Base-by-base conservation (phyloP, 768 basidiomycete species). In the Panaeolus papilionaceus region DNA sequence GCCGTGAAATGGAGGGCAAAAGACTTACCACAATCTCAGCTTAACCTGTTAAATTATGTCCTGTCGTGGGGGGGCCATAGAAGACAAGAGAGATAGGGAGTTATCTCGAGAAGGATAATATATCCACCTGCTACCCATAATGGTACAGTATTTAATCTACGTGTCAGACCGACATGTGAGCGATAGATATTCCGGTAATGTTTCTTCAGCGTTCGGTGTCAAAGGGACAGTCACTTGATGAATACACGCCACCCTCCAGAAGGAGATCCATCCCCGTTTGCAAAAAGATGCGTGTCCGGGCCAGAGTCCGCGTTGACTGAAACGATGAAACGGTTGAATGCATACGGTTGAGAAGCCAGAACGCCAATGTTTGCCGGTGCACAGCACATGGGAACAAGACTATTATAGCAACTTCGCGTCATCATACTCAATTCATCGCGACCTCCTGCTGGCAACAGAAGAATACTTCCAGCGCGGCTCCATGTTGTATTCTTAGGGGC, bases 91-190 rank as follows among this genome's bases (percentile, higher is more conserved):
- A 49, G 38, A 49, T 38, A 42, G 64, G 16, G 37, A 40, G 23
- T 58, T n/a, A 63, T 58, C 54, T 58, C 16, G 54, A 58, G 54
- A 58, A 58, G 54, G 28, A 16, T 67, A 65, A 65, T 54, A 39
- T 51, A 64, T 47, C 68, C 65, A 28, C 62, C 38, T 45, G 26
- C 42, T 23, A 40, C 39, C 38, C 61, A 70, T 68, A 4, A 26
- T 23, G 12, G n/a, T 33, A 49, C 20, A 63, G 71, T 58, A 68
- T 75, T 73, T 75, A 76, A 68, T 61, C 72, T 78, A 77, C 76
- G 75, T 79, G 79, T 77, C 74, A 75, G 69, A 38, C 69, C 72
- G 74, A 76, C 74, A 77, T 78, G 75, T 75, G 77, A 72, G 73
- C 76, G 76, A 75, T 71, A 70, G 72, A 77, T 71, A 28, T 73